phyloP scores from a whole-genome alignment of 2,329 filamentous ascomycete species.

The Nemania diffusa region DNA sequence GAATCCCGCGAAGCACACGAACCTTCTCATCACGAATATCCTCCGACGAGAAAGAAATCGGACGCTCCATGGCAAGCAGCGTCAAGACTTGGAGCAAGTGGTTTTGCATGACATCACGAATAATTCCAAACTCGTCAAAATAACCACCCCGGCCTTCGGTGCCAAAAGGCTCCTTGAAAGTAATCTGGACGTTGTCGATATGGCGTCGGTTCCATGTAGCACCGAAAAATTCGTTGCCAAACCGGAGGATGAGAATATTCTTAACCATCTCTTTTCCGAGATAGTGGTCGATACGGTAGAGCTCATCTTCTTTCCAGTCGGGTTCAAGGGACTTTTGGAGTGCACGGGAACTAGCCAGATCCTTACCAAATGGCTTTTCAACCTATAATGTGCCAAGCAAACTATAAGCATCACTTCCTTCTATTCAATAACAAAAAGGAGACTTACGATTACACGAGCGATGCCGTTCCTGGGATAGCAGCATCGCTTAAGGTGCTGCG shows the following conservation, averaged over 20 bases:
- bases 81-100: constrained; percentile 97
- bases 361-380: constrained; percentile 99
- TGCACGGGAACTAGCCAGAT: constrained; percentile 91
- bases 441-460: constrained; percentile 88
- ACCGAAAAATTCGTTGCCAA: constrained; percentile 98
- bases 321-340: constrained; percentile 94
- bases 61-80: constrained; percentile 95
- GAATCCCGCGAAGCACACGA: constrained; percentile 91
- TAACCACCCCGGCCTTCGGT: constrained; percentile 98
- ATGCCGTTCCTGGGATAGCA: constrained; percentile 94
- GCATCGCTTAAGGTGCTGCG: constrained; percentile 95
- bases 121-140: constrained; percentile 99
- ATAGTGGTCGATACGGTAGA: constrained; percentile 99
- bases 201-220: constrained; percentile 99
- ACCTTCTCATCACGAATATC: constrained; percentile 99
- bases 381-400: constrained; percentile 65
- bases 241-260: constrained; percentile 97
- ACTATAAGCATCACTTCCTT: constrained; percentile 21
- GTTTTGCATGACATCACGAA: constrained; percentile 99
- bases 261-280: constrained; percentile 99
- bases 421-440: background rate
- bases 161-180: constrained; percentile 99
- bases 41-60: constrained; percentile 97
- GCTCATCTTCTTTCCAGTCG: constrained; percentile 98
- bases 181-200: constrained; percentile 99